Conservation (phyloP, 768 basidiomycete species). For the Stropharia rugosoannulata region DNA sequence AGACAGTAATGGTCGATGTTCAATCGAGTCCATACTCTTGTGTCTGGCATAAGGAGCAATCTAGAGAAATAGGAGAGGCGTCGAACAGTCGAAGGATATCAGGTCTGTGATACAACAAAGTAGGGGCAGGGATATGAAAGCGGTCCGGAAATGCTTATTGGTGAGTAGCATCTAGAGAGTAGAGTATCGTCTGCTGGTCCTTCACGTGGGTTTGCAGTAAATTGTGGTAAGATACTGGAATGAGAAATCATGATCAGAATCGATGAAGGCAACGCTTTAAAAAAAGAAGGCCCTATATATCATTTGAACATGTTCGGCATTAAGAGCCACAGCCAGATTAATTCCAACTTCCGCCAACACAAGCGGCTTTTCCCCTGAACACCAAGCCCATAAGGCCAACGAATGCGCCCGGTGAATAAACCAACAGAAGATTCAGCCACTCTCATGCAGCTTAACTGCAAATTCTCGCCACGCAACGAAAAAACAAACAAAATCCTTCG, state of each 20-base stretch:
- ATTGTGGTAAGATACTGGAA: slow-evolving; percentile 81
- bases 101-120: background rate
- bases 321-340: background rate
- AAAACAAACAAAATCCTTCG: too few relatives aligned
- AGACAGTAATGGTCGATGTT: too few relatives aligned
- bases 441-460: too few relatives aligned
- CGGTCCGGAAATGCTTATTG: background rate
- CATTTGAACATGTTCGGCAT: background rate
- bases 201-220: slow-evolving; percentile 34
- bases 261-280: slow-evolving; percentile 1
- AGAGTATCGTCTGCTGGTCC: background rate
- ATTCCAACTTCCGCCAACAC: too few relatives aligned
- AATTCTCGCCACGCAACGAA: too few relatives aligned
- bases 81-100: background rate
- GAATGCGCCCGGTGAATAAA: background rate
- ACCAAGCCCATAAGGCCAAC: background rate
- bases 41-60: too few relatives aligned
- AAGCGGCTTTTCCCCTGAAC: background rate
- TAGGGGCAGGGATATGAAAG: background rate
- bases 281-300: background rate
- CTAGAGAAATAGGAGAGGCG: too few relatives aligned
- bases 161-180: background rate
- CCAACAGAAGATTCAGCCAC: background rate
- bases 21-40: too few relatives aligned
- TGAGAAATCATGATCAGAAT: slow-evolving; percentile 10